These are phyloP conservation scores for Penicillium dipodomyicola DNA, from an alignment of 495 filamentous ascomycete genomes.

Conservation along the genomic window DNA sequence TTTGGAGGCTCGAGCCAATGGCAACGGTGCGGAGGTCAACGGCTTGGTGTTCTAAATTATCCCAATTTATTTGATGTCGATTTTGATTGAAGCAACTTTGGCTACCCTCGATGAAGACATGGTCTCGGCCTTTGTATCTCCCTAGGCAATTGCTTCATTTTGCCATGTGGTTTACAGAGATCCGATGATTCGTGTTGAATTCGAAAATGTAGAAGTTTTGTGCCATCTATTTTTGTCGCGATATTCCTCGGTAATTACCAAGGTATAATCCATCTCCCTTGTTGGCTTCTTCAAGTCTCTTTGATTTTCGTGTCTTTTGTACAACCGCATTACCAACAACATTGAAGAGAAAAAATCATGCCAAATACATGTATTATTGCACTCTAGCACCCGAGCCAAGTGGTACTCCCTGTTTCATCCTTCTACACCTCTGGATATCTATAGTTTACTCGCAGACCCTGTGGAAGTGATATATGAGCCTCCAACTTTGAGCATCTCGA, in stretches of 20 bases:
- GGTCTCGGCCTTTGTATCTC: neutral
- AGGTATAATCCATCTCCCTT: slow-evolving; percentile 2
- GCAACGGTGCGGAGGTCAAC: slow-evolving; percentile 47
- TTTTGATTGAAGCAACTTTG: slow-evolving; percentile 6
- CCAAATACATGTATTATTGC: neutral
- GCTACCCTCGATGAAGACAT: neutral
- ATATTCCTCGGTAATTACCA: neutral
- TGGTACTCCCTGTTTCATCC: neutral
- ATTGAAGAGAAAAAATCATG: slow-evolving; percentile 1
- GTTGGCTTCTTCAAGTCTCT: slow-evolving; percentile 16
- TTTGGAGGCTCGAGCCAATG: slow-evolving; percentile 45
- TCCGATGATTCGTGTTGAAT: neutral
- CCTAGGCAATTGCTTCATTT: neutral
- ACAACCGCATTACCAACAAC: slow-evolving; percentile 30
- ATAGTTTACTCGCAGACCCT: slow-evolving; percentile 36
- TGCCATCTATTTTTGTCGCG: neutral
- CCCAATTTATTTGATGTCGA: slow-evolving; percentile 3
- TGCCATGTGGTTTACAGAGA: neutral
- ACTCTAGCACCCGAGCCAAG: neutral
- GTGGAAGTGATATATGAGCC: slow-evolving; percentile 32
- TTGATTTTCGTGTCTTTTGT: slow-evolving; percentile 29
- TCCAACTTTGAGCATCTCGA: slow-evolving; percentile 57
- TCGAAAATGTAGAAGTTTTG: neutral
- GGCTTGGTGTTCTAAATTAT: slow-evolving; percentile 30
- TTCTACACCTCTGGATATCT: slow-evolving; percentile 7